Base-by-base conservation (phyloP, 495 filamentous ascomycete genomes). In the Aspergillus olivimuriae region DNA sequence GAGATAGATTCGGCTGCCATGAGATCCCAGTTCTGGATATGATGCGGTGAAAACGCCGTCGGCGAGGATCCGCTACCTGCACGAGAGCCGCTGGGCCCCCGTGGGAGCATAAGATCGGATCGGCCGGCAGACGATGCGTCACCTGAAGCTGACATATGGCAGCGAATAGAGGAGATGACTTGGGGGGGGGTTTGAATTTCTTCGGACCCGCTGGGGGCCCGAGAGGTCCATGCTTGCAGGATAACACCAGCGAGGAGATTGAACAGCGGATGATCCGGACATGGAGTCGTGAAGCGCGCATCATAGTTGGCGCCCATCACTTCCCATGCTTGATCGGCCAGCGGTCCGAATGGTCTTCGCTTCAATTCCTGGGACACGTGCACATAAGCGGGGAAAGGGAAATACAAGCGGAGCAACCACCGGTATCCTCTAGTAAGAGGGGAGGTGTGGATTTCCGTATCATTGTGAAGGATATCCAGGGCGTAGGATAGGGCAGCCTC, bases 311-410 rank as follows among this genome's bases (percentile, higher is more conserved):
- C 65, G 49, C 62, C 69, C 67, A 79, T 70, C 1, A 59, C 39
- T 8, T 68, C 47, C 77, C 77, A 81, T 4, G 60, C 60, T 19
- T 53, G 19, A 41, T 55, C 48, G 17, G 66, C 60, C 6, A 66
- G 53, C 4, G 53, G 31, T 8, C 42, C 31, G 11, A 41, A 9
- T 34, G 75, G 73, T 21, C 65, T 61, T 40, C 46, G 56, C 33
- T 51, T 61, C 33, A 79, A 41, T 30, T 75, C 62, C 47, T 76
- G 65, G 3, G 68, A 35, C n/a, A 77, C 39, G 23, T 76, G 64
- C 14, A 74, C 43, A 47, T 78, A 80, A 5, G 66, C 73, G 0
- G 68, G 67, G 31, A 79, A 70, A 4, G 75, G 78, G 51, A 80
- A 80, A 49, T 80, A 42, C 17, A 62, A 57, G 0, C 62, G 49